Base-by-base conservation (phyloP, 345 rosid genomes). In the Linum tenue region DNA sequence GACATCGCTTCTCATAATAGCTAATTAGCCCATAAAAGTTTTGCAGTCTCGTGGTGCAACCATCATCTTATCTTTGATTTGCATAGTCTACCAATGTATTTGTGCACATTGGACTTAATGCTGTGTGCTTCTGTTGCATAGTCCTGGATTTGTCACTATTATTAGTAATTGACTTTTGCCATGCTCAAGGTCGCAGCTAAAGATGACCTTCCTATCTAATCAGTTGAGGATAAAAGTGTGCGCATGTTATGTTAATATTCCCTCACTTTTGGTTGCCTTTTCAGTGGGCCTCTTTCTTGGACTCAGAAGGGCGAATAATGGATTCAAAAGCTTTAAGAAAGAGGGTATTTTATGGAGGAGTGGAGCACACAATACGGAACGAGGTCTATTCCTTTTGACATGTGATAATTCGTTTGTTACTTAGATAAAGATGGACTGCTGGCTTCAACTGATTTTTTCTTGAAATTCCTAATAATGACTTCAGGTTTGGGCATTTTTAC, bases 261-360 rank as follows among this genome's bases (percentile, higher is more conserved):
- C 53, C 14, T 48, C 14, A 48, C 53, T 3, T 10, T 48, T 48
- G 9, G 7, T 66, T 59, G 39, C 62, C 41, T 57, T 76, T 75
- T 71, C 80, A 91, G 99, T 91, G 90, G 88, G 77, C 79, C 50
- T 86, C 85, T 57, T 87, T 87, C 79, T 71, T 91, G 85, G 96
- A 89, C 76, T 85, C 83, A 62, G 97, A 91, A 78, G 96, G 97
- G 63, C 86, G 94, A 62, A 80, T 91, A 56, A 69, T 77, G 58
- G 87, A 89, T 79, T 67, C 95, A 64, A 72, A 79, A 70, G 88
- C 90, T 60, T 80, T 89, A 64, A 80, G 85, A 70, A 84, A 81
- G 73, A 89, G 96, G 82, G 80, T 95, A 69, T 91, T 91, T 80
- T 87, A 88, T 73, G 99, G 99, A 64, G 97, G 95, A 82, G 79